Evolutionary conservation across 306 rosid species (phyloP).

Genomic region (Abrus precatorius): DNA sequence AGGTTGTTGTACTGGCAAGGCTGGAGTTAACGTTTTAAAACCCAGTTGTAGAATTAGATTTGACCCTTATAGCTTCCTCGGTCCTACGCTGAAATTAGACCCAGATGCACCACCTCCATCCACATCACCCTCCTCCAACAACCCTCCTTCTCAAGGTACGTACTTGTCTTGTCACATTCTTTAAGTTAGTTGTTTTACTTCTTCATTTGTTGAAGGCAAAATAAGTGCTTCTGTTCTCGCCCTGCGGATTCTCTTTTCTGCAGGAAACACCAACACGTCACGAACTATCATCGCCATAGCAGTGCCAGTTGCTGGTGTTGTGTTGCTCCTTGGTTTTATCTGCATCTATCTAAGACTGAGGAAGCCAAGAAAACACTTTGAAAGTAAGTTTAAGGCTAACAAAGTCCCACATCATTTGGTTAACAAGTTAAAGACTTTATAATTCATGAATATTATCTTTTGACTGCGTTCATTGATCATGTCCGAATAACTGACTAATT

Average conservation of each 20-base stretch:
- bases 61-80: background rate
- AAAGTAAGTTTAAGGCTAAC: slow-evolving; percentile 19
- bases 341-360: slow-evolving; percentile 49
- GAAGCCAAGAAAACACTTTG: slow-evolving; percentile 1
- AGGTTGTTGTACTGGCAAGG: background rate
- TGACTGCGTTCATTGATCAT: too few relatives aligned
- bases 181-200: background rate
- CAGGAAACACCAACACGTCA: slow-evolving; percentile 52
- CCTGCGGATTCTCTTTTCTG: slow-evolving; percentile 10
- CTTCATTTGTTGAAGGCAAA: background rate
- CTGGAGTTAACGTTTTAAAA: background rate
- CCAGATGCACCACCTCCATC: background rate
- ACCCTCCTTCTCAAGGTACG: background rate
- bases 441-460: too few relatives aligned
- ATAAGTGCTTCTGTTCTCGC: background rate
- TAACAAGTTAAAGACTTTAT: too few relatives aligned
- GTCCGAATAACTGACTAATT: slow-evolving; percentile 7
- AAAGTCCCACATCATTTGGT: too few relatives aligned
- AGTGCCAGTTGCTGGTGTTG: slow-evolving; percentile 43
- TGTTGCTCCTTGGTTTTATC: slow-evolving; percentile 32
- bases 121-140: background rate
- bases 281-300: slow-evolving; percentile 32
- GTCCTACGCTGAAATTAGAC: background rate
- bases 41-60: slow-evolving; percentile 49
- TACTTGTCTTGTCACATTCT: background rate